phyloP scores from a whole-genome alignment of 805 yeast species.

The Cyberlindnera maclurae region DNA sequence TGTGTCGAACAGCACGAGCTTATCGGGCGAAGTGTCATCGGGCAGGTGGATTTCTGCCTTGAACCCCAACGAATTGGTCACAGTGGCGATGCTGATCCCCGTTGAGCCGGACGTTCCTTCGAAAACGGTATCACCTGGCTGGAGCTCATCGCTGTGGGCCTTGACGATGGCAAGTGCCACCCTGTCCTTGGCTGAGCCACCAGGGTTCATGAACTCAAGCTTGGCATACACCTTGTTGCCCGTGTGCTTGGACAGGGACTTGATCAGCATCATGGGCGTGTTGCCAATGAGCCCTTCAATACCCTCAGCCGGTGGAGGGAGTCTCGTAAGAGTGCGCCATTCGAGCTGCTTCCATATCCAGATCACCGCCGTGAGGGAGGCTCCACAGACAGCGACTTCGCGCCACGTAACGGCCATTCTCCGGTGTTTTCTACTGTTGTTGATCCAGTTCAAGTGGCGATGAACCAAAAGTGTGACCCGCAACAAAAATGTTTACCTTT shows the following conservation, averaged over 20 bases:
- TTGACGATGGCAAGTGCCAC: constrained; percentile 82
- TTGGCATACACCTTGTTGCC: constrained; percentile 86
- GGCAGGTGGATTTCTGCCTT: constrained; percentile 91
- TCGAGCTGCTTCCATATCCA: constrained; percentile 6
- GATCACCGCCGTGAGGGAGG: constrained; percentile 11
- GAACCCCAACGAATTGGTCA: constrained; percentile 86
- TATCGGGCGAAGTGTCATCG: constrained; percentile 86
- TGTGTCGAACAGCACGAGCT: constrained; percentile 58
- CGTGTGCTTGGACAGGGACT: constrained; percentile 61
- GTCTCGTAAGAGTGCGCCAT: constrained; percentile 8
- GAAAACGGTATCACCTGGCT: constrained; percentile 64
- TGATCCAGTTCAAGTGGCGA: too few species aligned
- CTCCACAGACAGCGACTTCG: constrained; percentile 21
- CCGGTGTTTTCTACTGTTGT: too few species aligned
- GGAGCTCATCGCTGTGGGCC: constrained; percentile 50
- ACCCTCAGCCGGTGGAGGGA: constrained; percentile 38
- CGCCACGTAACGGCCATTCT: constrained; percentile 15
- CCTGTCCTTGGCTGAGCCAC: constrained; percentile 92
- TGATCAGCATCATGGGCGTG: constrained; percentile 75
- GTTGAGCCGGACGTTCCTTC: constrained; percentile 98
- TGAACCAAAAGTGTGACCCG: too few species aligned
- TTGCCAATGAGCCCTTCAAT: constrained; percentile 80
- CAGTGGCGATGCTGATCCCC: constrained; percentile 86
- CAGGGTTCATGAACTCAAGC: constrained; percentile 81
- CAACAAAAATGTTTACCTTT: too few species aligned